Percentiles rank a stretch among this genome's conserved stretches.
phyloP scores from a whole-genome alignment of 768 basidiomycete genomes.

The Dacryopinax spathularia region DNA sequence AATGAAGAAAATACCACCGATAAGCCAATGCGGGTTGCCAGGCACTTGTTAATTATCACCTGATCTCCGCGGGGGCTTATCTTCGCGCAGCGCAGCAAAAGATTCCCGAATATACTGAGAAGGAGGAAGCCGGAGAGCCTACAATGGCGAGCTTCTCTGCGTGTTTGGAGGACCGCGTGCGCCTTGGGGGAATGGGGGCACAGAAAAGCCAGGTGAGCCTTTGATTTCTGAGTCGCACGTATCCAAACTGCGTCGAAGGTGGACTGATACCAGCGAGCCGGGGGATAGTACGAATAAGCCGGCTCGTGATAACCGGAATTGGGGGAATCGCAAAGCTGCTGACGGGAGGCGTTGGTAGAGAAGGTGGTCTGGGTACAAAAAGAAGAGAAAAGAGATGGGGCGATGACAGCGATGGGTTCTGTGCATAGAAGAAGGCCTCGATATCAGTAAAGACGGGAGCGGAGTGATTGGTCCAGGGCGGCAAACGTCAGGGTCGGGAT shows the following conservation, averaged over 20 bases:
- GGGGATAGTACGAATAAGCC: background rate
- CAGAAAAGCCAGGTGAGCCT: background rate
- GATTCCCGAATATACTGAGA: conserved; percentile 3
- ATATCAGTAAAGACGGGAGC: background rate
- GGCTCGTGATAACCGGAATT: background rate
- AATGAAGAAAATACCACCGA: conserved; percentile 4
- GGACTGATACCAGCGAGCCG: background rate
- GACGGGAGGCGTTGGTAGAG: background rate
- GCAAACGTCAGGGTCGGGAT: conserved; percentile 3
- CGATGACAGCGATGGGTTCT: background rate
- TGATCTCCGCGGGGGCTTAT: conserved; percentile 3
- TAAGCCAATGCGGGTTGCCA: background rate
- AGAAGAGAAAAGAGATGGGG: background rate
- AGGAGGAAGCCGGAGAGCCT: background rate
- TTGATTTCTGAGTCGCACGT: background rate
- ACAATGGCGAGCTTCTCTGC: no score
- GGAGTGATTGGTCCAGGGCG: background rate
- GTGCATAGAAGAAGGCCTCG: background rate
- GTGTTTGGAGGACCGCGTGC: background rate
- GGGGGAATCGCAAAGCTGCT: background rate
- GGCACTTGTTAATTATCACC: conserved; percentile 4
- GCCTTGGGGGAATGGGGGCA: background rate
- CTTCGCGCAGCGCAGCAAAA: background rate
- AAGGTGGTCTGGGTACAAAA: background rate
- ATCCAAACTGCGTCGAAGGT: background rate